These are phyloP conservation scores for Suhomyces kilbournensis DNA, from an alignment of 805 yeast genomes.

Conservation along the genomic window DNA sequence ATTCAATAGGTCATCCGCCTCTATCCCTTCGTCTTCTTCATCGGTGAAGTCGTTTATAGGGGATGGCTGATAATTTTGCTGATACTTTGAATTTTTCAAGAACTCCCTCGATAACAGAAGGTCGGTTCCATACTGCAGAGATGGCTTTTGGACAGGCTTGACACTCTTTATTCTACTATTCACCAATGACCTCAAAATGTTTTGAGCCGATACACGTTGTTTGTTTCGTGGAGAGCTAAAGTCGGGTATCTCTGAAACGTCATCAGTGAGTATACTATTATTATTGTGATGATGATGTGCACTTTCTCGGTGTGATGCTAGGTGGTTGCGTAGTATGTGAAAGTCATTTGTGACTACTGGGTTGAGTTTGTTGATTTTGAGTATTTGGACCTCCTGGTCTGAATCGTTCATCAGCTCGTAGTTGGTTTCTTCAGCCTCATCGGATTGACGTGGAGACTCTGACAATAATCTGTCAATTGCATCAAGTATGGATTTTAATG, in stretches of 20 bases:
- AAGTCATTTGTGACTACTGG: slow-evolving; percentile 7
- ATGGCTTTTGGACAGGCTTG: too few relatives aligned
- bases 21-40: not conserved
- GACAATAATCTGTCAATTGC: not conserved
- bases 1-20: slow-evolving; percentile 3
- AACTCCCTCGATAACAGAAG: slow-evolving; percentile 17
- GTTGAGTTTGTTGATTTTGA: not conserved
- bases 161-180: not conserved
- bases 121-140: slow-evolving; percentile 35
- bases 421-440: not conserved
- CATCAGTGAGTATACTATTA: slow-evolving; percentile 11
- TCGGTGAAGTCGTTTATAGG: not conserved
- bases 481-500: not conserved
- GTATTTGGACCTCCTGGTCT: not conserved
- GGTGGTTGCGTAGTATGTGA: slow-evolving; percentile 3
- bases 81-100: slow-evolving; percentile 19
- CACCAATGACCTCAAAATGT: not conserved
- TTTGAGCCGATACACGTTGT: not conserved
- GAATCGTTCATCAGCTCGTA: not conserved
- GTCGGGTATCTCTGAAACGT: slow-evolving; percentile 1
- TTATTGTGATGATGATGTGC: not conserved
- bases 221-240: not conserved
- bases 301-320: not conserved
- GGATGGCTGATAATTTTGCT: slow-evolving; percentile 34
- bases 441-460: not conserved